phyloP scores from a whole-genome alignment of 2,329 filamentous ascomycete genomes.

The Alternaria infectoria region DNA sequence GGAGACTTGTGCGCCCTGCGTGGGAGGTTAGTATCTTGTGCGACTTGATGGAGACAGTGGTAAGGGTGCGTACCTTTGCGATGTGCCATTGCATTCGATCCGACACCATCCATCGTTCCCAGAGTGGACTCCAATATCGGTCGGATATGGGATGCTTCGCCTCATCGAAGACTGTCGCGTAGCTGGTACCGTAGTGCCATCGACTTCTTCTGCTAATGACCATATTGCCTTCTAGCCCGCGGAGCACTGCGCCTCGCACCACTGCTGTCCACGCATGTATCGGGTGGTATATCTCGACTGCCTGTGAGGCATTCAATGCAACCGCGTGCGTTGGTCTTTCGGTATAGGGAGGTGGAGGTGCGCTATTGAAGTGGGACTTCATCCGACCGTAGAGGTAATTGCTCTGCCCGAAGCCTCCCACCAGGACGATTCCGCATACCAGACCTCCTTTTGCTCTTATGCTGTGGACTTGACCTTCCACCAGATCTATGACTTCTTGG shows the following conservation, averaged over 20 bases:
- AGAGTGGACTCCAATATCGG: constrained; percentile 79
- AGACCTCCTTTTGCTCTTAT: constrained; percentile 49
- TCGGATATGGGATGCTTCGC: constrained; percentile 74
- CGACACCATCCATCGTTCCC: constrained; percentile 83
- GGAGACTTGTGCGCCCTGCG: constrained; percentile 74
- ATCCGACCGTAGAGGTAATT: constrained; percentile 74
- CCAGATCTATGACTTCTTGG: constrained; percentile 56
- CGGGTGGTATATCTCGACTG: constrained; percentile 81
- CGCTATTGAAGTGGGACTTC: constrained; percentile 69
- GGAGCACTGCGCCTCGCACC: constrained; percentile 75
- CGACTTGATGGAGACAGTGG: too few species aligned
- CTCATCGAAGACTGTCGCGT: constrained; percentile 81
- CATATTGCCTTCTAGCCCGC: constrained; percentile 79
- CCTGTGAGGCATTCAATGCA: constrained; percentile 58
- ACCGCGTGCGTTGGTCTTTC: constrained; percentile 72
- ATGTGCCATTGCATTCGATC: constrained; percentile 89
- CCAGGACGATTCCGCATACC: constrained; percentile 73
- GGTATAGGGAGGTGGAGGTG: constrained; percentile 64
- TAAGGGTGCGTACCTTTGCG: constrained; percentile 62
- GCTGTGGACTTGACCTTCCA: constrained; percentile 53
- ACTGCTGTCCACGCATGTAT: constrained; percentile 84
- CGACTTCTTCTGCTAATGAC: constrained; percentile 76
- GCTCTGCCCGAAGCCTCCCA: constrained; percentile 82
- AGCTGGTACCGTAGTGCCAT: constrained; percentile 81
- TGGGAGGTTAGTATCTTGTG: constrained; percentile 8